Conservation (phyloP, 2,329 filamentous ascomycete species). For the Fusarium siculi region DNA sequence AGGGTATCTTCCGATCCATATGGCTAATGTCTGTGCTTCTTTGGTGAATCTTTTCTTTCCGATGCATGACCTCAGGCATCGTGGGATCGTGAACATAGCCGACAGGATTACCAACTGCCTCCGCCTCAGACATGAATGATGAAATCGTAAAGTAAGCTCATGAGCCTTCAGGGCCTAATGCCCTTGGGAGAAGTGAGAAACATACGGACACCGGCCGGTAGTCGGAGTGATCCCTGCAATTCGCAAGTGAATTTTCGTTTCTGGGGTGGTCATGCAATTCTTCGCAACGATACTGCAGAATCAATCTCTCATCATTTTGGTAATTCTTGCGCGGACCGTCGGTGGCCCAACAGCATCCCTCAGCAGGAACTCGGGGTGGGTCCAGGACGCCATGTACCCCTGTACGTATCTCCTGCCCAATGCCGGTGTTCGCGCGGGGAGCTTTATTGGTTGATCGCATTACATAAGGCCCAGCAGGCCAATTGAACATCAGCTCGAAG, state of each 20-base stretch:
- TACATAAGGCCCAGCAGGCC: not conserved
- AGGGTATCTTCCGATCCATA: constrained; percentile 13
- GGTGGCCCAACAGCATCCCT: constrained; percentile 41
- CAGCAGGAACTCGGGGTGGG: constrained; percentile 47
- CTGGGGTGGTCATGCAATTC: constrained; percentile 28
- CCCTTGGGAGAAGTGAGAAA: constrained; percentile 5
- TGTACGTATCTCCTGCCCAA: constrained; percentile 26
- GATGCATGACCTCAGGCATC: not conserved
- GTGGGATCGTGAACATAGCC: constrained; percentile 3
- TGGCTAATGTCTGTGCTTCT: constrained; percentile 1
- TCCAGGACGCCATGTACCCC: constrained; percentile 12
- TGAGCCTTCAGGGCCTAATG: constrained; percentile 2
- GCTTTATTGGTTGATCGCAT: constrained; percentile 27
- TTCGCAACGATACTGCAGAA: not conserved
- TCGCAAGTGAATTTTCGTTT: not conserved
- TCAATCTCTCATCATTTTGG: constrained; percentile 29
- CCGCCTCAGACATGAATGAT: constrained; percentile 14
- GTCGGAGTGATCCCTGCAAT: constrained; percentile 36
- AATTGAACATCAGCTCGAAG: constrained; percentile 28
- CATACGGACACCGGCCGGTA: constrained; percentile 43
- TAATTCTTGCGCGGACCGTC: constrained; percentile 41
- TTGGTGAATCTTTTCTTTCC: not conserved
- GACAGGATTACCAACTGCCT: constrained; percentile 30
- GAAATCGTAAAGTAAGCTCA: constrained; percentile 34
- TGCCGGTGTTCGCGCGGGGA: constrained; percentile 27